Evolutionary conservation across 371 early-diverging fungal genomes (phyloP).

Genomic region (Zopfochytrium polystomum): DNA sequence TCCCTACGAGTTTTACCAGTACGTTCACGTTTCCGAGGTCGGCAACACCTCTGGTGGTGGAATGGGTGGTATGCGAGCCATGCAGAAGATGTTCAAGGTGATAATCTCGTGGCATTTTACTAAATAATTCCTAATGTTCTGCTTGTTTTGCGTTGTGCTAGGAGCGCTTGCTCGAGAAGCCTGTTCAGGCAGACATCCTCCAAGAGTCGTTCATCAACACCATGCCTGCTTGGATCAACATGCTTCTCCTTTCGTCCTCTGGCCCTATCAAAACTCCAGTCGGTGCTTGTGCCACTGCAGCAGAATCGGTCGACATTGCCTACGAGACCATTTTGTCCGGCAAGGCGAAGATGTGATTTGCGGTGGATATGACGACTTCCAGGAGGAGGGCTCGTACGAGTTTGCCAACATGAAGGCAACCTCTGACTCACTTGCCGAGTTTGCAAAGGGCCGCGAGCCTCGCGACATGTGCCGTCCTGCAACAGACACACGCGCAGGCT

Average conservation of each 20-base stretch:
- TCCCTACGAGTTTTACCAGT: constrained; percentile 96
- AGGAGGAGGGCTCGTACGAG: constrained; percentile 90
- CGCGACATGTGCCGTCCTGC: constrained; percentile 90
- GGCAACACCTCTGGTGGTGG: constrained; percentile 95
- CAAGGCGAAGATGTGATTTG: constrained; percentile 91
- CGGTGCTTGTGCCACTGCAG: constrained; percentile 93
- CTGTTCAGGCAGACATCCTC: constrained; percentile 89
- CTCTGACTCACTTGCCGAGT: constrained; percentile 78
- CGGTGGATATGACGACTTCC: constrained; percentile 92
- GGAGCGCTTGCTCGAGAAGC: constrained; percentile 70
- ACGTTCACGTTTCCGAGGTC: constrained; percentile 92
- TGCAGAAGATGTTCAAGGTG: constrained; percentile 75
- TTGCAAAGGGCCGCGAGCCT: constrained; percentile 83
- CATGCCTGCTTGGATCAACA: constrained; percentile 96
- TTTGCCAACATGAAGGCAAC: constrained; percentile 98
- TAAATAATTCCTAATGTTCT: neutral
- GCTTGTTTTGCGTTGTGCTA: neutral
- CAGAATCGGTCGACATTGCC: constrained; percentile 88
- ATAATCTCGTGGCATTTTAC: constrained; percentile 32
- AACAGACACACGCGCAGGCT: constrained; percentile 87
- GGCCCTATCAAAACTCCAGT: constrained; percentile 97
- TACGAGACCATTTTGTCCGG: constrained; percentile 86
- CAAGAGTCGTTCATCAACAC: constrained; percentile 96
- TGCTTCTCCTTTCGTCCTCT: constrained; percentile 88
- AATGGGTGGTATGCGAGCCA: constrained; percentile 63